Percentiles rank a stretch among this genome's conserved stretches.
Conservation (phyloP, 2,329 filamentous ascomycete species). For the Cladorrhinum sp. region DNA sequence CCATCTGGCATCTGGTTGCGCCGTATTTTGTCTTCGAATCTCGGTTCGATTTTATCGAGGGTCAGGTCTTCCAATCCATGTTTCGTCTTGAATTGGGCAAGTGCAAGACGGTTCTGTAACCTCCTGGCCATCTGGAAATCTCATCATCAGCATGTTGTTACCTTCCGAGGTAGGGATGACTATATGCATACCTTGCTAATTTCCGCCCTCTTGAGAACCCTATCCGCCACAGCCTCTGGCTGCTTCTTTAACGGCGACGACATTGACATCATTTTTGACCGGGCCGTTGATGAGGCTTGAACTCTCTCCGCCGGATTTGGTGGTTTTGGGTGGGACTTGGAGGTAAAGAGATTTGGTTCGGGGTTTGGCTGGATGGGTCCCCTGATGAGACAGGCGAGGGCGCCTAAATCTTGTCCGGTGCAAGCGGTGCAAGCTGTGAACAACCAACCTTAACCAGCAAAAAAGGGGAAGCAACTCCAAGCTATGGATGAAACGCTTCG, state of each 20-base stretch:
- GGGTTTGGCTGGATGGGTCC: slow-evolving; percentile 15
- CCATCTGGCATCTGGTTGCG: slow-evolving; percentile 65
- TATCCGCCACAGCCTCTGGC: slow-evolving; percentile 63
- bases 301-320: slow-evolving; percentile 8
- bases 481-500: slow-evolving; percentile 4
- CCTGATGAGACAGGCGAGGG: slow-evolving; percentile 39
- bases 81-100: slow-evolving; percentile 96
- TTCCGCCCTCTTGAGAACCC: slow-evolving; percentile 69
- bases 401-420: slow-evolving; percentile 35
- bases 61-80: slow-evolving; percentile 91
- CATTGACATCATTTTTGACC: slow-evolving; percentile 54
- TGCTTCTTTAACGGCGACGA: slow-evolving; percentile 61
- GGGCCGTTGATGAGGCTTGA: slow-evolving; percentile 12
- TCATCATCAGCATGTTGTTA: slow-evolving; percentile 14
- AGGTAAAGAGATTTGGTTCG: slow-evolving; percentile 17
- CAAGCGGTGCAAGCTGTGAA: slow-evolving; percentile 10
- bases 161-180: neutral
- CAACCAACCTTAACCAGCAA: neutral
- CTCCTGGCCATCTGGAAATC: slow-evolving; percentile 77
- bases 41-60: slow-evolving; percentile 81
- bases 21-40: slow-evolving; percentile 74
- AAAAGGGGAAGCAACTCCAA: slow-evolving; percentile 5
- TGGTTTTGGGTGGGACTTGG: slow-evolving; percentile 21
- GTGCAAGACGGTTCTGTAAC: slow-evolving; percentile 87
- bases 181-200: slow-evolving; percentile 64